phyloP scores from a whole-genome alignment of 2,329 filamentous ascomycete genomes.

The Alternaria tenuissima region DNA sequence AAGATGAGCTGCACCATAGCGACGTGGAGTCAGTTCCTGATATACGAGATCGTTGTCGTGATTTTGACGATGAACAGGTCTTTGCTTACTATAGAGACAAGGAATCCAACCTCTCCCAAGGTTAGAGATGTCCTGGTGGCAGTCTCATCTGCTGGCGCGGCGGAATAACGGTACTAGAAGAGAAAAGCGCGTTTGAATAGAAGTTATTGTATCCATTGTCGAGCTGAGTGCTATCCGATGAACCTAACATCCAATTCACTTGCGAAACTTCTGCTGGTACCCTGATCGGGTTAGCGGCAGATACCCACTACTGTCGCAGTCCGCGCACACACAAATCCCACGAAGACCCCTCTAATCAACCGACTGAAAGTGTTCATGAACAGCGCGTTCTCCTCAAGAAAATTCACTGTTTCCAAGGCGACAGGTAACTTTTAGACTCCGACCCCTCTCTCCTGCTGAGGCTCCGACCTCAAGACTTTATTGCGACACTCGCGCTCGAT shows the following conservation, averaged over 20 bases:
- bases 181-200: neutral
- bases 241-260: neutral
- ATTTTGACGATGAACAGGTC: too few relatives aligned
- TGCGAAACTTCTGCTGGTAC: neutral
- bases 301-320: neutral
- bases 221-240: neutral
- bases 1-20: neutral
- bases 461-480: neutral
- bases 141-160: neutral
- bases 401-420: too few relatives aligned
- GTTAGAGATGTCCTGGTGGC: neutral
- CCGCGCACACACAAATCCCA: neutral
- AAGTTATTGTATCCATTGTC: neutral
- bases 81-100: neutral
- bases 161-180: neutral
- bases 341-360: neutral
- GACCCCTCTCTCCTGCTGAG: neutral
- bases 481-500: neutral
- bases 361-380: too few relatives aligned
- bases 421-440: neutral
- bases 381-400: neutral
- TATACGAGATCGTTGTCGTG: too few relatives aligned
- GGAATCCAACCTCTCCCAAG: neutral
- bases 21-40: neutral
- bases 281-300: neutral